Conservation (phyloP, 2,329 filamentous ascomycete genomes). For the Colletotrichum navitas region DNA sequence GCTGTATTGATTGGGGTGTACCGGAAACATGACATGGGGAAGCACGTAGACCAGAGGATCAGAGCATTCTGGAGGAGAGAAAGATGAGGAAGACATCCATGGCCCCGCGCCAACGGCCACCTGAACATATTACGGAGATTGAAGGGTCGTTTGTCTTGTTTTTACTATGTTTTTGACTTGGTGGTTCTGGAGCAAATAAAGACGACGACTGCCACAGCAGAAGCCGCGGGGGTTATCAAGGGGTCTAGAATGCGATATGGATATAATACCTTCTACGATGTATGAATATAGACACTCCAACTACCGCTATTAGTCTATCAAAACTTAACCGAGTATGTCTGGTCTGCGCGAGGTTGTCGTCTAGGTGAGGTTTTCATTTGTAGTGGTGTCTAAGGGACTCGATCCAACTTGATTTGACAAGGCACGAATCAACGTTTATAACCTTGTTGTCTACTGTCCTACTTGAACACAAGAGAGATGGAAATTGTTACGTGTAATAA, state of each 20-base stretch:
- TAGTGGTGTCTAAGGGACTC: no score
- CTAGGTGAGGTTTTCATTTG: no score
- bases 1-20: not conserved
- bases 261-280: constrained; percentile 41
- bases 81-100: not conserved
- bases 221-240: not conserved
- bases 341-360: no score
- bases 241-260: constrained; percentile 37
- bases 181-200: not conserved
- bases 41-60: no score
- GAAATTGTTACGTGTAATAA: no score
- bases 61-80: not conserved
- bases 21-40: no score
- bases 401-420: no score
- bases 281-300: constrained; percentile 38
- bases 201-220: constrained; percentile 11
- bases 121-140: not conserved
- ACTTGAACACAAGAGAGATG: no score
- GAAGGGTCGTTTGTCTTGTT: not conserved
- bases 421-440: no score
- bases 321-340: no score
- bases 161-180: not conserved
- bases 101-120: not conserved
- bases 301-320: not conserved
- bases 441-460: no score